Percentiles rank a stretch among this genome's conserved stretches.
Conservation (phyloP, 1,284 basidiomycete species). For the Ceratobasidium sp. region DNA sequence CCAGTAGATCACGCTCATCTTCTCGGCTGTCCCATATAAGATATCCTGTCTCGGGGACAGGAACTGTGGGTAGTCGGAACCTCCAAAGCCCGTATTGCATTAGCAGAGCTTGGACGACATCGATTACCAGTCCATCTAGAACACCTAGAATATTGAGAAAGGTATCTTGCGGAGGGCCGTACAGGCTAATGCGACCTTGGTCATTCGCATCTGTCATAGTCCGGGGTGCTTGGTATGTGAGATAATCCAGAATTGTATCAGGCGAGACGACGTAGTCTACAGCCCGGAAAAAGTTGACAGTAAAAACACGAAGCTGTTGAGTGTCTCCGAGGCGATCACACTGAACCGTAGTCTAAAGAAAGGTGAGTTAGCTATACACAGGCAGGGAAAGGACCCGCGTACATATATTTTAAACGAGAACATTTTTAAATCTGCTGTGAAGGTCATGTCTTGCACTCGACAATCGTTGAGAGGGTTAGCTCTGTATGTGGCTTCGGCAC, state of each 20-base stretch:
- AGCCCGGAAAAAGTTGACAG: not conserved
- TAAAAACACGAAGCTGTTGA: not conserved
- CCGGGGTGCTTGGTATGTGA: not conserved
- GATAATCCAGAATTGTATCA: conserved; percentile 13
- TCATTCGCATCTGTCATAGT: not conserved
- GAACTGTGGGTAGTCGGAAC: too few species aligned
- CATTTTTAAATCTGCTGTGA: conserved; percentile 2
- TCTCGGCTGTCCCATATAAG: not conserved
- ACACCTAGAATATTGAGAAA: not conserved
- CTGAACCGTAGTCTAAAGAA: not conserved
- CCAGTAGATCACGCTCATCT: not conserved
- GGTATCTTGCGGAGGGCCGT: not conserved
- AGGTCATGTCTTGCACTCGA: not conserved
- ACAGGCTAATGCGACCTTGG: not conserved
- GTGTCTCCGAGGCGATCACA: conserved; percentile 1
- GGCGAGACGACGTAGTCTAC: too few species aligned
- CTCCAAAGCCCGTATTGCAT: not conserved
- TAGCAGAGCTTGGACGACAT: not conserved
- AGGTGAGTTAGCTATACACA: not conserved
- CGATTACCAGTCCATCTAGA: not conserved
- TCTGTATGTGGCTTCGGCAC: not conserved
- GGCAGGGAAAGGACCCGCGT: too few species aligned
- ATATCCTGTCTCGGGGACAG: not conserved
- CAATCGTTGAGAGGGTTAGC: conserved; percentile 13
- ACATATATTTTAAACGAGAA: not conserved